Evolutionary conservation across 441 rosid species (phyloP), one percentile per base, ranked within the genome.

Genomic region (Omphalea diandra): DNA sequence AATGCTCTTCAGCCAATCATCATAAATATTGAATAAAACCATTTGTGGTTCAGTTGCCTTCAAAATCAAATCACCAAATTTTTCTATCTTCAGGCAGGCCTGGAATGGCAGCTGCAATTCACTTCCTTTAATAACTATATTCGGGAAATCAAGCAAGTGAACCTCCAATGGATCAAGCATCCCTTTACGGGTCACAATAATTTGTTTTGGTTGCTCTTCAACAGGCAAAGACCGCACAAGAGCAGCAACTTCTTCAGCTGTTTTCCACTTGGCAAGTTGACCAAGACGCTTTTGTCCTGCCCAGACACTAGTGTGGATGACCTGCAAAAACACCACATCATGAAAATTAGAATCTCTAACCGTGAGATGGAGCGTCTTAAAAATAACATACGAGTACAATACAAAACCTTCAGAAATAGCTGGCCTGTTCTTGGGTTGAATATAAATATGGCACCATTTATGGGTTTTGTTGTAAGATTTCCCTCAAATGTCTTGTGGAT

Each of bases 271-370:
- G 7, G 98, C 97, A 67, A 93, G 88, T 83, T 96, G 98, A 69
- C 99, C 97, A 52, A 96, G 97, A 88, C 98, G 99, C 83, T 93
- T 96, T 84, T 96, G 99, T 76, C 99, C 97, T 58, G 97, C 99
- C 98, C 97, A 90, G 4, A 93, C 98, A 71, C 99, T 93, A 63
- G 99, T 93, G 79, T 93, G 98, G 77, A 93, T 96, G 67, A 93
- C 98, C 98, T 93, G 83, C 67, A 83, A 57, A n/a, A 56, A 72
- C 20, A 64, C 40, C 43, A 65, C 1, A 9, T 4, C 0, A 20
- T 8, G 14, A 22, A 14, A 11, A 15, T 44, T 26, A 69, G 56
- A 32, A 69, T 31, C 26, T 22, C 20, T 3, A 7, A 2, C 5
- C 22, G 20, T 26, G n/a, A n/a, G 11, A 11, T 3, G n/a, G n/a